These are phyloP conservation scores for Boletellus ananiceps DNA, from an alignment of 768 basidiomycete genomes.

Conservation along the genomic window DNA sequence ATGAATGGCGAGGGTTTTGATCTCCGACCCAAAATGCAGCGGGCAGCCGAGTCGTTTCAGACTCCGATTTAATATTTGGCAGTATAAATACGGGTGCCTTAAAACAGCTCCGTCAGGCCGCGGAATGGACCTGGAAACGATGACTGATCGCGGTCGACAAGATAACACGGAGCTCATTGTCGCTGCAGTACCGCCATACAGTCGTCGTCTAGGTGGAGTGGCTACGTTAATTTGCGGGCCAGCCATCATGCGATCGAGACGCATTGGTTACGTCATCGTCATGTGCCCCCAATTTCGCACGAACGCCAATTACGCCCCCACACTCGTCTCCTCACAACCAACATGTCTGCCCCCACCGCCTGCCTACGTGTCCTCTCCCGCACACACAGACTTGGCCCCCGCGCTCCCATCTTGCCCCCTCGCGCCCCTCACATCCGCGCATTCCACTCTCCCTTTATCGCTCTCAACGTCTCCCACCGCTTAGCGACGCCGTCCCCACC, in stretches of 20 bases:
- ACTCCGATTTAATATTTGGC: neutral
- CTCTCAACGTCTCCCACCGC: constrained; percentile 39
- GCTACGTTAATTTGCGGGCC: neutral
- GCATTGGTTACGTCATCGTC: constrained; percentile 25
- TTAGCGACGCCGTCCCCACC: constrained; percentile 31
- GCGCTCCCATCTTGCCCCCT: neutral
- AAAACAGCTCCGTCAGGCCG: constrained; percentile 11
- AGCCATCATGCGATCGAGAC: neutral
- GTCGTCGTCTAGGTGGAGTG: too few relatives aligned
- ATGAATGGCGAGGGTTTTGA: neutral
- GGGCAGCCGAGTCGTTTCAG: neutral
- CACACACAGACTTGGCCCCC: neutral
- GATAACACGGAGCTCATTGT: neutral
- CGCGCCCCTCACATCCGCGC: constrained; percentile 32
- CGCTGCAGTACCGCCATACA: neutral
- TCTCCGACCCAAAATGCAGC: neutral
- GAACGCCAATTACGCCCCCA: neutral
- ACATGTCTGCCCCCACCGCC: constrained; percentile 15
- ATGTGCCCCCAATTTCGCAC: constrained; percentile 25
- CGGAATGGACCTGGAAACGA: constrained; percentile 2
- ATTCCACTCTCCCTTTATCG: constrained; percentile 64
- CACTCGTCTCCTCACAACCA: constrained; percentile 15
- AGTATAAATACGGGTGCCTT: neutral
- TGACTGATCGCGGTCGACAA: neutral
- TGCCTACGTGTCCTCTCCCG: constrained; percentile 5